phyloP scores from a whole-genome alignment of 202 grass and related monocot species.

The Sporobolus alterniflorus region DNA sequence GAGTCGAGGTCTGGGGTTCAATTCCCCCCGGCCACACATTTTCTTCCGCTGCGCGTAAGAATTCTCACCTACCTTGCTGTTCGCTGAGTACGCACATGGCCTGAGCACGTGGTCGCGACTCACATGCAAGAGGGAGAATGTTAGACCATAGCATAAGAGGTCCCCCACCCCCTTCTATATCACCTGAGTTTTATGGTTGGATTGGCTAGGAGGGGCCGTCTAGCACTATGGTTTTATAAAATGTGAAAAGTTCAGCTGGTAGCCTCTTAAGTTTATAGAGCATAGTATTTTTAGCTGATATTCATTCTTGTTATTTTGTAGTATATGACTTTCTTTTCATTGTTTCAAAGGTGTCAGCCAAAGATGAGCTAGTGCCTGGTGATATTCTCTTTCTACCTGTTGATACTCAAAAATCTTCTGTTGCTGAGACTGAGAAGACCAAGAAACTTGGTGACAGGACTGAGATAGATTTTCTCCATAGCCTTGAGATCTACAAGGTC shows the following conservation, averaged over 20 bases:
- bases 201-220: no score
- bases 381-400: constrained; percentile 82
- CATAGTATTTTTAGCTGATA: constrained; percentile 2
- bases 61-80: no score
- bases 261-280: constrained; percentile 22
- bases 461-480: constrained; percentile 71
- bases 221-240: background rate
- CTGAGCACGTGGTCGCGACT: no score
- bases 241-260: background rate
- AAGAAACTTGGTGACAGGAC: constrained; percentile 50
- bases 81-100: no score
- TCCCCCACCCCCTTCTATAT: no score
- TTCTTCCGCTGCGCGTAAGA: no score
- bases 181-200: no score
- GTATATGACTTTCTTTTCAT: constrained; percentile 36
- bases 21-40: no score
- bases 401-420: constrained; percentile 56
- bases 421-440: constrained; percentile 50
- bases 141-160: no score
- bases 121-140: no score
- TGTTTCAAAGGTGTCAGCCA: constrained; percentile 70
- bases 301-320: constrained; percentile 4
- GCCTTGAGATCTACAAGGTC: constrained; percentile 89
- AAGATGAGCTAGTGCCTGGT: constrained; percentile 75
- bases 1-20: no score